phyloP scores from a whole-genome alignment of 2,329 filamentous ascomycete genomes.

The Colletotrichum neosansevieriae region DNA sequence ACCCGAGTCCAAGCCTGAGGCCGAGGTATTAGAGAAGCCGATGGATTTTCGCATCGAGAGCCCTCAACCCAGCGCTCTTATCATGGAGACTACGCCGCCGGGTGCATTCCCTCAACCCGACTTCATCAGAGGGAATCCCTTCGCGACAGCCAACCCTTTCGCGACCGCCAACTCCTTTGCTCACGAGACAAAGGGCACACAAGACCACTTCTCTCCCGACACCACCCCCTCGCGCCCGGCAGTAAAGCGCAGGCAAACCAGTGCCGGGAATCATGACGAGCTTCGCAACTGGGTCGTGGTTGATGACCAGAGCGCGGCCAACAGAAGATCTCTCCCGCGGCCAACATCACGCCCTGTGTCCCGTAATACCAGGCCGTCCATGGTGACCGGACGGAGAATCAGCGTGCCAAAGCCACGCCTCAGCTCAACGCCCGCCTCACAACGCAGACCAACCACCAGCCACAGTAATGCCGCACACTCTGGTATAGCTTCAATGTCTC shows the following conservation, averaged over 20 bases:
- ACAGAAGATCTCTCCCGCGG: conserved; percentile 24
- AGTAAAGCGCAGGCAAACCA: conserved; percentile 67
- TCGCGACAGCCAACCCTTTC: not conserved
- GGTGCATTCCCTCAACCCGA: conserved; percentile 48
- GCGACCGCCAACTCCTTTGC: conserved; percentile 41
- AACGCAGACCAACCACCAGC: conserved; percentile 47
- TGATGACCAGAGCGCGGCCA: conserved; percentile 49
- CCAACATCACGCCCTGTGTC: conserved; percentile 37
- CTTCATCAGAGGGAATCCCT: conserved; percentile 38
- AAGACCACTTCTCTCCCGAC: conserved; percentile 50
- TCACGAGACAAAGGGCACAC: conserved; percentile 48
- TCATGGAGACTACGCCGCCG: conserved; percentile 36
- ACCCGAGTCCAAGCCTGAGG: not conserved
- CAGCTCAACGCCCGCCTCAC: conserved; percentile 48
- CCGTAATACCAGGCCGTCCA: conserved; percentile 45
- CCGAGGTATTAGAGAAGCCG: not conserved
- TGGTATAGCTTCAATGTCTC: conserved; percentile 50
- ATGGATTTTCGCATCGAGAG: not conserved
- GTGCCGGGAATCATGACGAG: conserved; percentile 62
- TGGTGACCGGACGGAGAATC: conserved; percentile 58
- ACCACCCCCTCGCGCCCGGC: conserved; percentile 60
- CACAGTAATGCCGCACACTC: conserved; percentile 46
- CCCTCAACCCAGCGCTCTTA: not conserved
- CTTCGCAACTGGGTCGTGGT: conserved; percentile 81
- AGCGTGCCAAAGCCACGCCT: conserved; percentile 56